Evolutionary conservation across 139 green algal genomes (phyloP), one percentile per base, ranked within the genome.

Genomic region (Closterium sp.): DNA sequence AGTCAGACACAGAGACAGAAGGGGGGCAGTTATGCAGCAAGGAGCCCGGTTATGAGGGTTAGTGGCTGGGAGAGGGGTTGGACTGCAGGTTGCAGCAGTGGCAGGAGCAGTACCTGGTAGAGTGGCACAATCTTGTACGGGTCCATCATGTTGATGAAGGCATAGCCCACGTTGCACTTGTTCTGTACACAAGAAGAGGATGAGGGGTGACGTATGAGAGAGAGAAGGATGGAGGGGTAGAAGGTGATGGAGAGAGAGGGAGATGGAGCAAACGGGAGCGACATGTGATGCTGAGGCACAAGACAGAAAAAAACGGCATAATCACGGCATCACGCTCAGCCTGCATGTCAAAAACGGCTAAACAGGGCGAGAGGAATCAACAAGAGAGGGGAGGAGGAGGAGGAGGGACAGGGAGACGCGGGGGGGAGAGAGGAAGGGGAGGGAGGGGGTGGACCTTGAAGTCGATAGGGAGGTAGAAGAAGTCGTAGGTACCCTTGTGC

Each of bases 131-230:
- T 98, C 94, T 97, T 94, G 84, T 94, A 76, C 3, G 97, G 96
- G 64, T 90, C 81, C 30, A 96, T 95, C 96, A 99, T 96, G 95
- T 99, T 99, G 96, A 99, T 99, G 94, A 99, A 99, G 4, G 97
- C 98, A 90, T 99, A 99, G 66, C 98, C 98, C 10, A 99, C 98
- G 93, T 99, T 99, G 97, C 98, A 99, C 95, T 98, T 98, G 95
- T 99, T 99, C 96, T 94, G 91, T 36, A 10, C 30, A 10, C 34
- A 28, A 2, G 1, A 2, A 69, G 43, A 0, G 43, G 43, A 25
- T 12, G 43, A 66, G 9, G 38, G 43, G 43, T 69, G 12, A n/a
- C n/a, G n/a, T n/a, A n/a, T n/a, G 8, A 16, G 8, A 0, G 43
- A 16, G 12, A 16, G 36, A 12, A 25, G 43, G 10, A 16, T 12